phyloP scores from a whole-genome alignment of 2,329 filamentous ascomycete species.

The Epichloe aotearoae region DNA sequence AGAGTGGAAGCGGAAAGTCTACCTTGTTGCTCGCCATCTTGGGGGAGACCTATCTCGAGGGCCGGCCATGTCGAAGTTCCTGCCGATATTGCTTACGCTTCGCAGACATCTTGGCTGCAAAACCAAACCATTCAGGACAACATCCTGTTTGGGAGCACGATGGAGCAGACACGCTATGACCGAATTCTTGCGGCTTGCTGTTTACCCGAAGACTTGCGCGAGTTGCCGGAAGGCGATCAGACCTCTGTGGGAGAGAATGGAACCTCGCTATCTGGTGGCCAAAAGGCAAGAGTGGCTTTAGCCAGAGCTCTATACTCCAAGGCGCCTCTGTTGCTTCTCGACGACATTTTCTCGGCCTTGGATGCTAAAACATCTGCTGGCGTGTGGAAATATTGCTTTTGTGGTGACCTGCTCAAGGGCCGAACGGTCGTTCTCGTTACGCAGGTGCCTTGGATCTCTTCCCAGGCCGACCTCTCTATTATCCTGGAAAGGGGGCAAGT shows the following conservation, averaged over 20 bases:
- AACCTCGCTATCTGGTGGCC: slow-evolving; percentile 41
- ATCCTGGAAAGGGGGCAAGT: slow-evolving; percentile 32
- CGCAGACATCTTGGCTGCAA: slow-evolving; percentile 46
- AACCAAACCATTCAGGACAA: slow-evolving; percentile 43
- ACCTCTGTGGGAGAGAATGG: slow-evolving; percentile 42
- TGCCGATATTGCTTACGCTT: slow-evolving; percentile 41
- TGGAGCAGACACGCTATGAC: slow-evolving; percentile 40
- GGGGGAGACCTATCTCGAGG: slow-evolving; percentile 40
- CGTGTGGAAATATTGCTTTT: slow-evolving; percentile 46
- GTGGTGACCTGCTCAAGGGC: slow-evolving; percentile 37
- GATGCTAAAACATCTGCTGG: slow-evolving; percentile 44
- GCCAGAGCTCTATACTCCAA: slow-evolving; percentile 45
- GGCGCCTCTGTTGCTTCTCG: slow-evolving; percentile 39
- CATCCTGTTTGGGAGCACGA: slow-evolving; percentile 38
- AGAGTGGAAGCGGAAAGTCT: slow-evolving; percentile 44
- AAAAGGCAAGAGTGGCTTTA: slow-evolving; percentile 42
- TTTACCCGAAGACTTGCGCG: slow-evolving; percentile 34
- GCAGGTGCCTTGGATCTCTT: slow-evolving; percentile 39
- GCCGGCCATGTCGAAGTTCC: slow-evolving; percentile 33
- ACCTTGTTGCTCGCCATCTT: slow-evolving; percentile 40
- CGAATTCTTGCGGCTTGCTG: slow-evolving; percentile 43
- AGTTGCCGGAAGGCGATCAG: slow-evolving; percentile 35
- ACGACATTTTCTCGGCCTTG: slow-evolving; percentile 46
- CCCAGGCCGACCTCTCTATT: slow-evolving; percentile 35
- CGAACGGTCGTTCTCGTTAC: slow-evolving; percentile 45